Base-by-base conservation (phyloP, 1,139 yeast genomes). In the Scheffersomyces lignicola region DNA sequence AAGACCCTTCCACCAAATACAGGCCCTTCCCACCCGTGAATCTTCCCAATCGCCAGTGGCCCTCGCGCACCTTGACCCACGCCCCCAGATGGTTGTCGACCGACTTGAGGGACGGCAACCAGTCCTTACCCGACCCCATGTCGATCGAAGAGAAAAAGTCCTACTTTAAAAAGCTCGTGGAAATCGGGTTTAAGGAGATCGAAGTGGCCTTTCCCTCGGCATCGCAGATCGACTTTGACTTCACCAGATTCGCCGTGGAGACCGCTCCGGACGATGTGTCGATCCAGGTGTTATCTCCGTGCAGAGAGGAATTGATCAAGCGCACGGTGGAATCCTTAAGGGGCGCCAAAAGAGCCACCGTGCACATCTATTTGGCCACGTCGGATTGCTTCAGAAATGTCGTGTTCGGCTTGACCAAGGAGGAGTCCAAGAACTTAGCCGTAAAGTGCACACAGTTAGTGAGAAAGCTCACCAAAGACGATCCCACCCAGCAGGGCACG, bases 141-240 rank as follows among this genome's bases (percentile, higher is more conserved):
- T 76, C 88, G 20, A 78, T 89, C 24, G 85, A 74, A 25, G 96
- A 92, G 60, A 92, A 92, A 67, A 87, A 87, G 60, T 84, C 77
- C 48, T 90, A 87, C 61, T 90, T 90, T 69, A 76, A 81, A 47
- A 87, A 89, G 60, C 72, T 92, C 40, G 69, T 90, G n/a, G 92
- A 87, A 26, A 69, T 89, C 33, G 97, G 97, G 0, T 92, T 89
- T 70, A 92, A 92, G 61, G 98, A 92, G 63, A 92, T 92, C 46
- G 98, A 92, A 64, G 97, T 92, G 12, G 81, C 96, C 0, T 92
- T 92, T 67, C 97, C 98, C 10, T 82, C 95, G 17, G 97, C 97
- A 3, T 86, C 96, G 4, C 97, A 90, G 58, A 81, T 87, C 18
- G 98, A 92, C 62, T 92, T 92, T 56, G 97, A 92, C 58, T 92